phyloP scores from a whole-genome alignment of 306 rosid species.

The Cicer cuneatum region DNA sequence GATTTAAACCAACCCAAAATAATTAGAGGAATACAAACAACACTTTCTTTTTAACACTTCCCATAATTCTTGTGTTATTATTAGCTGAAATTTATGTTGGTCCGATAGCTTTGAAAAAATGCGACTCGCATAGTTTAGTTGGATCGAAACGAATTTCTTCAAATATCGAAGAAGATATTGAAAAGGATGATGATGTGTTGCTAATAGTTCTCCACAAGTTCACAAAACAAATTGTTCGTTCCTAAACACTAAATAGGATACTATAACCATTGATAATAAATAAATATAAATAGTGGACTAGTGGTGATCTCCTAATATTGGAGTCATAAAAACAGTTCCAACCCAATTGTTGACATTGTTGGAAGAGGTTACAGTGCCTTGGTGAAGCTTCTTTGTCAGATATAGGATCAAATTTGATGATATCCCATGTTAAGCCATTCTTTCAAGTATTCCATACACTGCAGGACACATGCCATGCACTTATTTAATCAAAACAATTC shows the following conservation, averaged over 20 bases:
- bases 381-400: constrained; percentile 66
- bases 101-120: too few species aligned
- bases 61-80: too few species aligned
- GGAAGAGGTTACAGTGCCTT: constrained; percentile 68
- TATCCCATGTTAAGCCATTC: constrained; percentile 83
- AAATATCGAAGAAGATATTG: too few species aligned
- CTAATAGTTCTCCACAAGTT: too few species aligned
- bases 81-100: too few species aligned
- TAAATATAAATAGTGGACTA: too few species aligned
- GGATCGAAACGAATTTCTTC: too few species aligned
- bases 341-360: constrained; percentile 83
- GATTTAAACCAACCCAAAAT: neutral
- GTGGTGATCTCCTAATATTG: constrained; percentile 80
- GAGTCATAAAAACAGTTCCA: constrained; percentile 78
- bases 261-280: too few species aligned
- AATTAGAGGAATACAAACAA: neutral
- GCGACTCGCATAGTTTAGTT: too few species aligned
- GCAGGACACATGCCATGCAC: constrained; percentile 1
- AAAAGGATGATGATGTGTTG: too few species aligned
- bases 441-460: constrained; percentile 75
- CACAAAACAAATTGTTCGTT: neutral
- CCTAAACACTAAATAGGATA: neutral
- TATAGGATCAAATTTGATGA: constrained; percentile 69
- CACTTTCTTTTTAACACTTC: too few species aligned
- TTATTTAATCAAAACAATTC: neutral